phyloP scores from a whole-genome alignment of 192 early-diverging fungal genomes.

The Radiomyces spectabilis region DNA sequence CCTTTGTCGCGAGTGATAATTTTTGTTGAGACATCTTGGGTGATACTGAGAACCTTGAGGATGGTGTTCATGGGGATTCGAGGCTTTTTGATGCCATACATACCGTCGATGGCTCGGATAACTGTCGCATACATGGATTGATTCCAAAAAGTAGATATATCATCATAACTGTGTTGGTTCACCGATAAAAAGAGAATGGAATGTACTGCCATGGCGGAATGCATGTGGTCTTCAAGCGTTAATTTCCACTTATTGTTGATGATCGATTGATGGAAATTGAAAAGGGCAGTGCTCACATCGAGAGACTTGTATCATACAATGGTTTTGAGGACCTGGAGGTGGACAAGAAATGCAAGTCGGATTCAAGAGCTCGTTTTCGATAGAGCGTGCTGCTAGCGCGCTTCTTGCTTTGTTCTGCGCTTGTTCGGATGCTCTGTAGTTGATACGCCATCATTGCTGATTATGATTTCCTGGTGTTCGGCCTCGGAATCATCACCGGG shows the following conservation, averaged over 20 bases:
- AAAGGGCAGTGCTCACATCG: neutral
- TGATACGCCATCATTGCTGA: neutral
- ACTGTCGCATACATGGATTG: neutral
- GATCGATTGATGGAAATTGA: slow-evolving; percentile 5
- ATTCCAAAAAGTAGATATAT: slow-evolving; percentile 1
- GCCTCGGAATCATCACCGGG: neutral
- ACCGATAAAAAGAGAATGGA: slow-evolving; percentile 4
- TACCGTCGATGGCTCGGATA: neutral
- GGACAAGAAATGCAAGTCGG: slow-evolving; percentile 1
- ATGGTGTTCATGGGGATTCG: slow-evolving; percentile 1
- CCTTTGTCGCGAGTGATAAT: slow-evolving; percentile 1
- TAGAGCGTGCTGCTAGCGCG: neutral
- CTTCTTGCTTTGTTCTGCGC: neutral
- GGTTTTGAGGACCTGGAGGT: neutral
- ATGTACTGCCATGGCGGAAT: neutral
- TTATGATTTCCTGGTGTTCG: neutral
- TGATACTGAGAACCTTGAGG: slow-evolving; percentile 3
- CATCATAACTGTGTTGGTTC: slow-evolving; percentile 1
- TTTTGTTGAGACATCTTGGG: slow-evolving; percentile 6
- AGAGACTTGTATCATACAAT: neutral
- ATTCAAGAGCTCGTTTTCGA: neutral
- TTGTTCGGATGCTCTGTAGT: neutral
- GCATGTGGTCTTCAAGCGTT: slow-evolving; percentile 9
- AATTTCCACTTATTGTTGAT: slow-evolving; percentile 7
- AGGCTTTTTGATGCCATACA: slow-evolving; percentile 13